These are phyloP conservation scores for Guyanaporus albipodus DNA, from an alignment of 768 basidiomycete genomes.

Conservation along the genomic window DNA sequence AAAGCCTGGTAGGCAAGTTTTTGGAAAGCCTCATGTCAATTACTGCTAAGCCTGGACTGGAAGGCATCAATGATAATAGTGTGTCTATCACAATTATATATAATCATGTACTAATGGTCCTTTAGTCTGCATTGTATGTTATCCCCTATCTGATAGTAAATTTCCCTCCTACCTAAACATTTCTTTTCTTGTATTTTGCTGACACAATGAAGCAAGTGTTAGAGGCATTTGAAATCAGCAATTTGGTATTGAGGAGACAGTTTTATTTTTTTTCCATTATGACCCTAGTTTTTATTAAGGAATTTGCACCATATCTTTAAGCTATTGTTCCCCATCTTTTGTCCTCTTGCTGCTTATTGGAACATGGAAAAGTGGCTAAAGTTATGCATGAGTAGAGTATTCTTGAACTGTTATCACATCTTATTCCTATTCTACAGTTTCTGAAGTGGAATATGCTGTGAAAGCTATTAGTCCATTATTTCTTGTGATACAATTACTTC, in stretches of 20 bases:
- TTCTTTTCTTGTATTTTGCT: conserved; percentile 94
- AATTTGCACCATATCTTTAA: conserved; percentile 85
- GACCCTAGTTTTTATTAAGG: conserved; percentile 91
- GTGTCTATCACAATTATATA: conserved; percentile 26
- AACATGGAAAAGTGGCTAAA: conserved; percentile 60
- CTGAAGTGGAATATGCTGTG: conserved; percentile 85
- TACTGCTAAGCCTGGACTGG: conserved; percentile 88
- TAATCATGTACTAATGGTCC: conserved; percentile 6
- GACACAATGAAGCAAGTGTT: conserved; percentile 96
- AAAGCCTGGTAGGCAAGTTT: conserved; percentile 80
- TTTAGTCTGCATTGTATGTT: conserved; percentile 86
- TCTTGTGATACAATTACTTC: conserved; percentile 76
- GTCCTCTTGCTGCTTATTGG: conserved; percentile 75
- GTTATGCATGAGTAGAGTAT: conserved; percentile 38
- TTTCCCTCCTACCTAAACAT: conserved; percentile 92
- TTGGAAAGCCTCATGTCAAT: conserved; percentile 92
- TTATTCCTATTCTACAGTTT: conserved; percentile 31
- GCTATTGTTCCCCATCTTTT: conserved; percentile 85
- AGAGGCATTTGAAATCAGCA: conserved; percentile 81
- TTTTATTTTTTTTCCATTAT: conserved; percentile 99
- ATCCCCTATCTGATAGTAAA: conserved; percentile 90
- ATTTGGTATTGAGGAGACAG: conserved; percentile 87
- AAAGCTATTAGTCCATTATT: conserved; percentile 94
- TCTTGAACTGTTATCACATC: background rate
- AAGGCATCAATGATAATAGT: conserved; percentile 91